Evolutionary conservation across 2,329 filamentous ascomycete genomes (phyloP), one percentile per base, ranked within the genome.

Genomic region (Cladophialophora chaetospira): DNA sequence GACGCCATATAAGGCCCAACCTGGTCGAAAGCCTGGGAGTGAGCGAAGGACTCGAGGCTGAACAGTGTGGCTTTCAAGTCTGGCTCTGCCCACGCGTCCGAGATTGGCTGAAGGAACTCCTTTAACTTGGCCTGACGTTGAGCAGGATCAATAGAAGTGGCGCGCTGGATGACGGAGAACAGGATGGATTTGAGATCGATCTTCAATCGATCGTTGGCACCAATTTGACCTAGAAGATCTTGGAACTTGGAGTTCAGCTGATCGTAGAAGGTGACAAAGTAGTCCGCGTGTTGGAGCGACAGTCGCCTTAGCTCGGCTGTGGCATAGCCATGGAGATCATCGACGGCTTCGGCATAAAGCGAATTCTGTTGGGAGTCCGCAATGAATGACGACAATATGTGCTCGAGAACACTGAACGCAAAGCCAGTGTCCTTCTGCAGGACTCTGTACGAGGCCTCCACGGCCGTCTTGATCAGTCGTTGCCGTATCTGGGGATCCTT

Each of bases 91-190:
- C 94, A 99, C 53, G 89, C 83, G 26, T 84, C 78, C 63, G 87
- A 87, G 21, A 97, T 85, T 1, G 92, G 91, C n/a, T 87, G 81
- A 47, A 97, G 80, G 70, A 97, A 96, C 11, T 82, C 81, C 53
- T 84, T 77, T 26, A 99, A 77, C 57, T 90, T 87, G 54, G 84
- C 78, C 51, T 92, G 79, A 57, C 92, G 88, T 31, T 84, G 74
- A n/a, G 79, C 78, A 15, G 82, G 80, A 63, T 95, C 87, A 29
- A 97, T 80, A 40, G 85, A 86, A 19, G 81, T 86, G 31, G 91
- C 86, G 58, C 94, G 90, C 72, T 97, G 93, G 83, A 94, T 87
- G 61, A 99, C 94, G 57, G 96, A 94, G 70, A 99, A 95, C 0
- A 97, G 79, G 62, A 97, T 93, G 8, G 91, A 93, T 65, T 86